Base-by-base conservation (phyloP, 139 green algal genomes). In the Chlamydomonas incerta region DNA sequence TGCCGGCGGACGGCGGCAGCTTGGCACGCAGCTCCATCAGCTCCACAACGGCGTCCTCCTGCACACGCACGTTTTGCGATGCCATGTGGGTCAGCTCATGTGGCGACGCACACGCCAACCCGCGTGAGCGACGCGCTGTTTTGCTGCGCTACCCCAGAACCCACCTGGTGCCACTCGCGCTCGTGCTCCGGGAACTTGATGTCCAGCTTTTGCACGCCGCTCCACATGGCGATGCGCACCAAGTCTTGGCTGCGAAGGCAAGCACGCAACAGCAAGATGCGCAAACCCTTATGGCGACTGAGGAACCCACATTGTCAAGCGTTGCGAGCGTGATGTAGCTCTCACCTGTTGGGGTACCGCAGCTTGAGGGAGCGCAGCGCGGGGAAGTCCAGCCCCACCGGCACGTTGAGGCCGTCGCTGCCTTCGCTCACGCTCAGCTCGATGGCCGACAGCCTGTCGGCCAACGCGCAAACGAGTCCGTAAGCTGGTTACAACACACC, bases 181-280 rank as follows among this genome's bases (percentile, higher is more conserved):
- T 86, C 80, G 57, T 86, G 80, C 80, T 86, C 80, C 0, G 80
- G 80, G 52, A 86, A 86, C 68, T 86, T 86, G 50, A 86, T 86
- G 80, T 86, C 80, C 52, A 86, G 80, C 67, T 65, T 63, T 52
- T 77, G 52, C 8, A 86, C 21, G 29, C 68, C 47, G 4, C 47
- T 77, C 80, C 80, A 86, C 62, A 71, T 70, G 41, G 68, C 80
- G 52, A 86, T 86, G 67, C 80, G 80, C 28, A 86, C 80, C 34
- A 86, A 68, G 68, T 86, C 80, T 46, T 80, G 68, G 68, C 80
- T 85, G 79, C 47, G n/a, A 10, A 58, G 20, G 41, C 41, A 50
- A 50, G 41, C 41, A 8, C 41, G 41, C 20, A 9, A 63, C 57
- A 63, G 57, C 57, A 63, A 50, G 41, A 13, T 50, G 41, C 6